Evolutionary conservation across 148 eudicot genomes (phyloP).

Genomic region (Rhododendron simsii): DNA sequence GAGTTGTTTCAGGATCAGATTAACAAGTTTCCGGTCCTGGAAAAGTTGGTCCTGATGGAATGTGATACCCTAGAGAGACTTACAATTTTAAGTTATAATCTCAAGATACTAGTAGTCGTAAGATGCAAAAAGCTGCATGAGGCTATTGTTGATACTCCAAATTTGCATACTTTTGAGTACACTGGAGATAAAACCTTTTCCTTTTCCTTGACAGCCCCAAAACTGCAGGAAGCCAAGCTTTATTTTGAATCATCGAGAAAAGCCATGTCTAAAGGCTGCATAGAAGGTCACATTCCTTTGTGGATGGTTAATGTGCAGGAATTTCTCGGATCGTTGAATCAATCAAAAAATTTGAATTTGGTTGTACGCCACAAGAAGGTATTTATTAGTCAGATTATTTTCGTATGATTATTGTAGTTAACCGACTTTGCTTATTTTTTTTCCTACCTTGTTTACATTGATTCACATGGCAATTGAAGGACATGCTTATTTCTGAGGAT

Average conservation of each 20-base stretch:
- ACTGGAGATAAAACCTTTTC: conserved; percentile 22
- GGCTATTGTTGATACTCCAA: conserved; percentile 29
- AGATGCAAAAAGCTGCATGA: conserved; percentile 23
- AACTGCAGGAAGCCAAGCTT: conserved; percentile 27
- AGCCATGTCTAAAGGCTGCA: not conserved
- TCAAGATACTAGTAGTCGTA: conserved; percentile 17
- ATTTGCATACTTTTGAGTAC: conserved; percentile 27
- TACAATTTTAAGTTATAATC: conserved; percentile 25
- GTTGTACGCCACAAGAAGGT: conserved; percentile 27
- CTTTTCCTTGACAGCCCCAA: conserved; percentile 13
- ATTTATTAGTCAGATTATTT: not conserved
- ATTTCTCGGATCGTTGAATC: conserved; percentile 12
- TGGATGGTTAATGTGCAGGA: not conserved
- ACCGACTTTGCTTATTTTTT: not conserved
- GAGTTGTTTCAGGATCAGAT: conserved; percentile 17
- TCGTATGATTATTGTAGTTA: not conserved
- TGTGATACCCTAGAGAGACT: conserved; percentile 19
- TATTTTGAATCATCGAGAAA: conserved; percentile 2
- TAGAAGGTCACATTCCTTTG: not conserved
- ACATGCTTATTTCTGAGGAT: conserved; percentile 28
- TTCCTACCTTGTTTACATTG: not conserved
- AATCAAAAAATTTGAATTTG: conserved; percentile 23
- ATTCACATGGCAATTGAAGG: conserved; percentile 22
- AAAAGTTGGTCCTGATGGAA: conserved; percentile 28
- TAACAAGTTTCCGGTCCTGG: conserved; percentile 21